Conservation (phyloP, 192 early-diverging fungal genomes). For the Ambispora gerdemannii region DNA sequence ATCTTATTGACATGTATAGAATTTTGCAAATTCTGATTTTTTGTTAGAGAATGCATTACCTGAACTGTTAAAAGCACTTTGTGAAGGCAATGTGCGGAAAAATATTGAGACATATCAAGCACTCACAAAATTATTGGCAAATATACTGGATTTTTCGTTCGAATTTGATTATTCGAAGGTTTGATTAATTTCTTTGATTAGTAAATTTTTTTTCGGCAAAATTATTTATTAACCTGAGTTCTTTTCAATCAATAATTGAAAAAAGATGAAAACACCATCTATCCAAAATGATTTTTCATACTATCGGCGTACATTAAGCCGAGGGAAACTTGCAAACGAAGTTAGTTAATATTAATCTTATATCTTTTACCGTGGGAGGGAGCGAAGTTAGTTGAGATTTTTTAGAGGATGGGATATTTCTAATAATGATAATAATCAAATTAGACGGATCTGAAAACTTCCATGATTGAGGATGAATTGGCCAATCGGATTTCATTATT, state of each 20-base stretch:
- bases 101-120: slow-evolving; percentile 75
- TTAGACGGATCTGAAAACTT: slow-evolving; percentile 50
- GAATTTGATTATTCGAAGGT: slow-evolving; percentile 94
- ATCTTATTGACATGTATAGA: slow-evolving; percentile 1
- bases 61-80: slow-evolving; percentile 64
- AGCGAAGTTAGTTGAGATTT: background rate
- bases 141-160: slow-evolving; percentile 83
- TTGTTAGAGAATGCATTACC: slow-evolving; percentile 58
- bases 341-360: slow-evolving; percentile 23
- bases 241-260: too few species aligned
- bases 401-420: background rate
- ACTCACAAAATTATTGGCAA: slow-evolving; percentile 75
- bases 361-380: too few species aligned
- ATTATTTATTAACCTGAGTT: too few species aligned
- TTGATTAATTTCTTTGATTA: background rate
- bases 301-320: slow-evolving; percentile 84
- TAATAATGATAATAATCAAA: background rate
- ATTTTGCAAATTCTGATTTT: slow-evolving; percentile 11
- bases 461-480: slow-evolving; percentile 75
- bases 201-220: background rate
- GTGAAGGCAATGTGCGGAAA: slow-evolving; percentile 59
- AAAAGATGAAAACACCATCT: slow-evolving; percentile 70
- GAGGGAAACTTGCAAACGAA: slow-evolving; percentile 67
- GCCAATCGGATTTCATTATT: slow-evolving; percentile 96
- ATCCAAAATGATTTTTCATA: slow-evolving; percentile 99